phyloP scores from a whole-genome alignment of 768 basidiomycete species.

The Podaxis rugospora region DNA sequence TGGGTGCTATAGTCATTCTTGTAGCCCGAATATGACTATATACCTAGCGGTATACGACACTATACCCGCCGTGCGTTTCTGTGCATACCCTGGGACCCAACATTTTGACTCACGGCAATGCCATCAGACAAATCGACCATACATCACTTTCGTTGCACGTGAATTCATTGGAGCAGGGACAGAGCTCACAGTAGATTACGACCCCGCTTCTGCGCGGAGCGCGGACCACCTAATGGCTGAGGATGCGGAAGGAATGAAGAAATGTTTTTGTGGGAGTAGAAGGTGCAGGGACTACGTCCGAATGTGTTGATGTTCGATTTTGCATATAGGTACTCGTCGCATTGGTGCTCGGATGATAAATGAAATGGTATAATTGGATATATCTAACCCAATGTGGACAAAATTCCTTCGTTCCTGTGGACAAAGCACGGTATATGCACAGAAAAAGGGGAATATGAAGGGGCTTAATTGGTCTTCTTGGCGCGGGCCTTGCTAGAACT shows the following conservation, averaged over 20 bases:
- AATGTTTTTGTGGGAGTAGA: conserved; percentile 11
- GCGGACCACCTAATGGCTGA: neutral
- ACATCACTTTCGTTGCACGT: conserved; percentile 54
- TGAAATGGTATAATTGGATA: neutral
- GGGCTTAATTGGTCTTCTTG: conserved; percentile 12
- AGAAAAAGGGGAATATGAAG: neutral
- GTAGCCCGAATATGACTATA: conserved; percentile 52
- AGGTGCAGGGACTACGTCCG: conserved; percentile 8
- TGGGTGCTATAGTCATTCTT: conserved; percentile 51
- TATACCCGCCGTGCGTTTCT: conserved; percentile 42
- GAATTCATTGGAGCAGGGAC: conserved; percentile 41
- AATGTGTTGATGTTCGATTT: neutral
- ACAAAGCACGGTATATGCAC: neutral
- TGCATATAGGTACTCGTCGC: too few relatives aligned
- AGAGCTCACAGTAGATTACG: conserved; percentile 66
- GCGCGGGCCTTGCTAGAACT: neutral
- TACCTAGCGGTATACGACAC: conserved; percentile 63
- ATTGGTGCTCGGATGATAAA: neutral
- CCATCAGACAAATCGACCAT: conserved; percentile 52
- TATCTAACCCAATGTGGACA: neutral
- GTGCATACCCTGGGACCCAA: neutral
- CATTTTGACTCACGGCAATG: neutral
- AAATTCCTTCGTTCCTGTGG: neutral
- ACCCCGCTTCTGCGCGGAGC: conserved; percentile 35
- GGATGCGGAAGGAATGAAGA: conserved; percentile 12